Evolutionary conservation across 352 stramenopile genomes (phyloP), one percentile per base, ranked within the genome.

Genomic region (Phytophthora palmivora): DNA sequence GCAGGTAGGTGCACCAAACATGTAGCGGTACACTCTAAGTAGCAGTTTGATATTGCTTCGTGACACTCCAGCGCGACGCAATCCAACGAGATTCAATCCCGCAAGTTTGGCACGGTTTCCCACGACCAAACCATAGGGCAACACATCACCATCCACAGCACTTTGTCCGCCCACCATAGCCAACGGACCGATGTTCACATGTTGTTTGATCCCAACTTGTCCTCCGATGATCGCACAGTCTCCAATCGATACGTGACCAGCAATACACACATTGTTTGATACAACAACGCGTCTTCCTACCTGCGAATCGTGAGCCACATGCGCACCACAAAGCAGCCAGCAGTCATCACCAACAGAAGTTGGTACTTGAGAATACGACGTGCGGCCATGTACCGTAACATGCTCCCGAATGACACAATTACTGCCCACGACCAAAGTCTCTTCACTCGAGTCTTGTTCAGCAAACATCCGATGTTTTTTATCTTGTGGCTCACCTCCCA

Each of bases 331-430:
- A 10, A 95, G 57, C 39, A 95, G 61, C 85, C 84, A 95, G 65
- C 84, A 95, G 48, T 87, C 74, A 51, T 95, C 83, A 30, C 87
- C 87, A 15, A 95, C 63, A 2, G 44, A 62, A 16, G 87, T 95
- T 11, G 81, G 82, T 11, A 42, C 19, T 8, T 77, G 11, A 18
- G 76, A 84, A 61, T 89, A 92, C 37, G 86, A 87, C 18, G 84
- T 94, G 55, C 84, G 85, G 21, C 82, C 78, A 52, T 95, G 85
- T 49, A 95, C 85, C n/a, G 87, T 95, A 16, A 89, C 87, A 60
- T 93, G 87, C 56, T 95, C 87, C 3, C 86, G 80, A 58, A 94
- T 92, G 42, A 91, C 67, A 68, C 84, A 93, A 66, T 92, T 79
- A 37, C 60, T 69, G 21, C 86, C 86, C 19, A 95, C 76, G 12